A percentile compares a stretch with the other conserved stretches of the same genome.
Evolutionary conservation across 108 stramenopile species (phyloP).

Genomic region (Aurantiochytrium sp.): DNA sequence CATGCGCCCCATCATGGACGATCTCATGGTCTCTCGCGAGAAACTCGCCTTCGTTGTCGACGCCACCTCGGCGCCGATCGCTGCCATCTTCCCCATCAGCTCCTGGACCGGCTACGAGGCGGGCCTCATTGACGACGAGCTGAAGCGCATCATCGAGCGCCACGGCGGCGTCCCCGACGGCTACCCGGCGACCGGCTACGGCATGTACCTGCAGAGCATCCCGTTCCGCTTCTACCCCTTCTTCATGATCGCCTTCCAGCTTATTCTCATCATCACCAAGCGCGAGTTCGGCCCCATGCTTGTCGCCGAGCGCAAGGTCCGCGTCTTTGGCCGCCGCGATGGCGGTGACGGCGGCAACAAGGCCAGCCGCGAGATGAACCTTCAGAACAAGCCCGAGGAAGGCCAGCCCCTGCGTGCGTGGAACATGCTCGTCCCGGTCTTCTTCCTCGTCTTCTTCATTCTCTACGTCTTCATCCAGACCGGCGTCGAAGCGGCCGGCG

Average conservation of each 20-base stretch:
- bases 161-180: background rate
- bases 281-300: conserved; percentile 69
- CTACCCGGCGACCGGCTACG: conserved; percentile 45
- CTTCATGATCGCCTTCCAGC: conserved; percentile 48
- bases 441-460: conserved; percentile 57
- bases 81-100: conserved; percentile 53
- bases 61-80: conserved; percentile 61
- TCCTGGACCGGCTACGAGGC: conserved; percentile 62
- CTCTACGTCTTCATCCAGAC: conserved; percentile 56
- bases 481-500: conserved; percentile 40
- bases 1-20: conserved; percentile 54
- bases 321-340: conserved; percentile 60
- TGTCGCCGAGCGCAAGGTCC: conserved; percentile 61
- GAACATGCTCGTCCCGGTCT: conserved; percentile 58
- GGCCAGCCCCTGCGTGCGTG: conserved; percentile 57
- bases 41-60: conserved; percentile 67
- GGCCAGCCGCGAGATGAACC: conserved; percentile 17
- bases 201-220: conserved; percentile 58
- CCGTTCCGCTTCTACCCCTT: conserved; percentile 61
- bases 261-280: conserved; percentile 36
- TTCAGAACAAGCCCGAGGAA: conserved; percentile 45
- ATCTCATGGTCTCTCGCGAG: conserved; percentile 50
- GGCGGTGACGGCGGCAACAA: conserved; percentile 57
- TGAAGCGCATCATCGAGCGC: background rate
- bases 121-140: conserved; percentile 53